phyloP scores from a whole-genome alignment of 2,329 filamentous ascomycete genomes.

The Malbranchea zuffiana region DNA sequence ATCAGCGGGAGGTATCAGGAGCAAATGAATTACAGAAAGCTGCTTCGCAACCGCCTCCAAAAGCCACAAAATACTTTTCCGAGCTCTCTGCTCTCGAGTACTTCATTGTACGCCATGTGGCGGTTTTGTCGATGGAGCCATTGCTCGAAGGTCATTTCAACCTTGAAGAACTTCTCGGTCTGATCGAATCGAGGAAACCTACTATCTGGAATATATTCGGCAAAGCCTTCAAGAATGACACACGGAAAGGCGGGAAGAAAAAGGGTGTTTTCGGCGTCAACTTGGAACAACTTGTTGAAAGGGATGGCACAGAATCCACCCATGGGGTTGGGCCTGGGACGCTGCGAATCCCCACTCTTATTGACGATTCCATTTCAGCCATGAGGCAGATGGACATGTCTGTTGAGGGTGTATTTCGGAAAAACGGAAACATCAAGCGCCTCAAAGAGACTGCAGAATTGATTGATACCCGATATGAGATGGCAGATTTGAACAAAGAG shows the following conservation, averaged over 20 bases:
- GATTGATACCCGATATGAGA: slow-evolving; percentile 77
- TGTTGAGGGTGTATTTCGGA: slow-evolving; percentile 95
- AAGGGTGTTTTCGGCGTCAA: slow-evolving; percentile 89
- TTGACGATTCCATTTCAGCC: slow-evolving; percentile 87
- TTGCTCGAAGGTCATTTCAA: slow-evolving; percentile 81
- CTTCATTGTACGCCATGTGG: slow-evolving; percentile 91
- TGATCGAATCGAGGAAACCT: slow-evolving; percentile 86
- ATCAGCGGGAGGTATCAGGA: slow-evolving; percentile 56
- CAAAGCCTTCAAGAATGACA: slow-evolving; percentile 83
- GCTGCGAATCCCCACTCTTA: slow-evolving; percentile 77
- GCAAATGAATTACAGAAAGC: slow-evolving; percentile 37
- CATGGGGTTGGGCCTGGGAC: slow-evolving; percentile 89
- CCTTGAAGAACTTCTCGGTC: slow-evolving; percentile 80
- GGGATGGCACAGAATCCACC: slow-evolving; percentile 92
- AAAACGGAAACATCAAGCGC: slow-evolving; percentile 97
- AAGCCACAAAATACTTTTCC: slow-evolving; percentile 77
- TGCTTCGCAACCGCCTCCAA: slow-evolving; percentile 44
- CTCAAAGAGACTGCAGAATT: slow-evolving; percentile 74
- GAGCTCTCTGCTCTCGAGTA: slow-evolving; percentile 92
- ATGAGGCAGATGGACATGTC: slow-evolving; percentile 99
- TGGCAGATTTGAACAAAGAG: slow-evolving; percentile 75
- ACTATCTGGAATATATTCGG: slow-evolving; percentile 98
- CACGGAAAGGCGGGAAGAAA: slow-evolving; percentile 62
- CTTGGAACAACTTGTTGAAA: slow-evolving; percentile 78
- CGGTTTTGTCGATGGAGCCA: slow-evolving; percentile 89